Percentiles rank a stretch among this genome's conserved stretches.
Conservation (phyloP, 108 stramenopile genomes). For the Nitzschia palea region DNA sequence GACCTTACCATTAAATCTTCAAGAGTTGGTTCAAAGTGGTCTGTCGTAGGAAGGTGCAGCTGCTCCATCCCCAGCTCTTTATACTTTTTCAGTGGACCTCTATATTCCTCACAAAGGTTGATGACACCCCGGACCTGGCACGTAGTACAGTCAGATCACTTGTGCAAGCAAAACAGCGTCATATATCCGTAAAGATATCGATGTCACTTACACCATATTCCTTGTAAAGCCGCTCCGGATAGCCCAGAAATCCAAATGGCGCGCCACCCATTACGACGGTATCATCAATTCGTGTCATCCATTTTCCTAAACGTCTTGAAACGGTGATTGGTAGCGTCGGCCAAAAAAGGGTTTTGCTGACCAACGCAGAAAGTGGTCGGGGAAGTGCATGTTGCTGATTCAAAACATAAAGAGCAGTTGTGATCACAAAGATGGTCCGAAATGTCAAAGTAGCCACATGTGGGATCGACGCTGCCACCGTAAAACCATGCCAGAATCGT, state of each 20-base stretch:
- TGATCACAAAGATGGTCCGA: constrained; percentile 25
- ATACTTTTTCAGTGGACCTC: constrained; percentile 65
- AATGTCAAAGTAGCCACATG: constrained; percentile 11
- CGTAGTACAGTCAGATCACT: too few species aligned
- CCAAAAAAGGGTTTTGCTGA: constrained; percentile 72
- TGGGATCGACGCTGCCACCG: constrained; percentile 11
- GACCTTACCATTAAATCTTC: constrained; percentile 59
- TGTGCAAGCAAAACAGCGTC: too few species aligned
- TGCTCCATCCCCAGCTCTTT: constrained; percentile 68
- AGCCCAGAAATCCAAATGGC: constrained; percentile 63
- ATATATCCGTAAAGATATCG: too few species aligned
- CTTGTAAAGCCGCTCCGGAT: constrained; percentile 59
- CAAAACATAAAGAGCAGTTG: constrained; percentile 70
- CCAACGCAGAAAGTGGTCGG: constrained; percentile 53
- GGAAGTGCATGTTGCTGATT: constrained; percentile 81
- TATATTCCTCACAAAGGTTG: constrained; percentile 85
- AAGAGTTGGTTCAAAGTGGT: constrained; percentile 84
- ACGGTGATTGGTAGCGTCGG: constrained; percentile 83
- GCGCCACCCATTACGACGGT: constrained; percentile 81
- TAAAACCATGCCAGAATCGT: not conserved
- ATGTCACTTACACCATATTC: constrained; percentile 43
- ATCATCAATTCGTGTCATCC: constrained; percentile 74
- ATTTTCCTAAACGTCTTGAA: constrained; percentile 64
- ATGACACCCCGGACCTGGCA: constrained; percentile 58
- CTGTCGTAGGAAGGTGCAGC: constrained; percentile 72